These are phyloP conservation scores for Albatrellus ellisii DNA, from an alignment of 768 basidiomycete genomes.

Conservation along the genomic window DNA sequence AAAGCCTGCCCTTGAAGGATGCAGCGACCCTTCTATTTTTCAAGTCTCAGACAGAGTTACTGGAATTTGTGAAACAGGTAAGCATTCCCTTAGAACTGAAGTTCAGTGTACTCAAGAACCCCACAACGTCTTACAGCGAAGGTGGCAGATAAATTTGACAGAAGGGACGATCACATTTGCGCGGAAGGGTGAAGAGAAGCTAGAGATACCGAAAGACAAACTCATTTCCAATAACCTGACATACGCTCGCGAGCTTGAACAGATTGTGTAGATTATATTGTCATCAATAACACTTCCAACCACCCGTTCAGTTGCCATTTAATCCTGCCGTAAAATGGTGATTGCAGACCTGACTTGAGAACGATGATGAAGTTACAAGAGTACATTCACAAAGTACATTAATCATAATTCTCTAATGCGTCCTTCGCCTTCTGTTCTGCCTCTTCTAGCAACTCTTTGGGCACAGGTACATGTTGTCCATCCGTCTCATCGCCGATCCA, in stretches of 20 bases:
- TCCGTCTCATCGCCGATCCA: constrained; percentile 88
- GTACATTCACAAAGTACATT: constrained; percentile 17
- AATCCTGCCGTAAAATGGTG: no score
- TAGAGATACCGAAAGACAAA: constrained; percentile 78
- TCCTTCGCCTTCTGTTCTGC: constrained; percentile 85
- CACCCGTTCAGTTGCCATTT: not conserved
- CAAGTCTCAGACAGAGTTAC: constrained; percentile 63
- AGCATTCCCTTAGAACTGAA: constrained; percentile 13
- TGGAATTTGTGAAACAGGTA: constrained; percentile 75
- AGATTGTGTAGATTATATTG: constrained; percentile 35
- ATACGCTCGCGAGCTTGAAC: constrained; percentile 83
- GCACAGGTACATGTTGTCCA: constrained; percentile 70
- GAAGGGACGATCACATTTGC: constrained; percentile 64
- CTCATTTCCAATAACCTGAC: constrained; percentile 64
- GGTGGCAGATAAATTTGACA: constrained; percentile 72
- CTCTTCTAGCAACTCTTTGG: constrained; percentile 70
- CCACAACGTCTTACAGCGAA: constrained; percentile 37
- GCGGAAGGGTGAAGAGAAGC: constrained; percentile 67
- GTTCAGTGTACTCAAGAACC: not conserved
- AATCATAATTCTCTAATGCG: constrained; percentile 59
- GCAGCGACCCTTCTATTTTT: constrained; percentile 90
- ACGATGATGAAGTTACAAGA: no score
- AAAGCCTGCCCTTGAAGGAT: constrained; percentile 80
- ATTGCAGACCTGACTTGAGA: no score
- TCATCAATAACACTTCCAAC: no score